phyloP scores from a whole-genome alignment of 2,329 filamentous ascomycete genomes.

The Macrophomina pseudophaseolina region DNA sequence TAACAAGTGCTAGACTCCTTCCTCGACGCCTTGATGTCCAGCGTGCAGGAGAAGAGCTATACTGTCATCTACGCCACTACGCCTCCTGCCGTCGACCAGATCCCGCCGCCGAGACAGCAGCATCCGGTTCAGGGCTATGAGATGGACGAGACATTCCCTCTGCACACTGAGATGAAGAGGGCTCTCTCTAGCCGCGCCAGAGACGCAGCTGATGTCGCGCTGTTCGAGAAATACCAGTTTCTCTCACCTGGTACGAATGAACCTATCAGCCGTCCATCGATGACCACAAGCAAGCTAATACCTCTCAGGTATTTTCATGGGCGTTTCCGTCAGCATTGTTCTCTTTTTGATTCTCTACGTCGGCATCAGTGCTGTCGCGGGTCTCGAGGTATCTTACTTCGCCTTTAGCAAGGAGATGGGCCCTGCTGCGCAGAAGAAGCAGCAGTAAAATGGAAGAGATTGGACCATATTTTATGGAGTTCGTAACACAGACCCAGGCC shows the following conservation, averaged over 20 bases:
- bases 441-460: slow-evolving; percentile 56
- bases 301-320: slow-evolving; percentile 82
- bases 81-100: slow-evolving; percentile 46
- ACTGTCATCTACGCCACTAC: slow-evolving; percentile 79
- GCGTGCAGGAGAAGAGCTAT: slow-evolving; percentile 61
- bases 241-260: slow-evolving; percentile 76
- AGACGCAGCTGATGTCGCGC: slow-evolving; percentile 36
- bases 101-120: slow-evolving; percentile 28
- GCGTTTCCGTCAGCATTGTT: slow-evolving; percentile 70
- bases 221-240: slow-evolving; percentile 95
- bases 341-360: slow-evolving; percentile 79
- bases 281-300: not conserved
- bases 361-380: slow-evolving; percentile 75
- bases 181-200: slow-evolving; percentile 50
- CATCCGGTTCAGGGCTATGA: slow-evolving; percentile 58
- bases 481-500: not conserved
- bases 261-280: not conserved
- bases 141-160: slow-evolving; percentile 65
- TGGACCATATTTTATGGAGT: slow-evolving; percentile 9
- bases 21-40: slow-evolving; percentile 53
- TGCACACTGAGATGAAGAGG: slow-evolving; percentile 79
- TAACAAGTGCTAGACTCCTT: slow-evolving; percentile 36
- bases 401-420: slow-evolving; percentile 97
- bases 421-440: slow-evolving; percentile 82
- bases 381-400: slow-evolving; percentile 87